Base-by-base conservation (phyloP, 345 rosid genomes). In the Linum trigynum region DNA sequence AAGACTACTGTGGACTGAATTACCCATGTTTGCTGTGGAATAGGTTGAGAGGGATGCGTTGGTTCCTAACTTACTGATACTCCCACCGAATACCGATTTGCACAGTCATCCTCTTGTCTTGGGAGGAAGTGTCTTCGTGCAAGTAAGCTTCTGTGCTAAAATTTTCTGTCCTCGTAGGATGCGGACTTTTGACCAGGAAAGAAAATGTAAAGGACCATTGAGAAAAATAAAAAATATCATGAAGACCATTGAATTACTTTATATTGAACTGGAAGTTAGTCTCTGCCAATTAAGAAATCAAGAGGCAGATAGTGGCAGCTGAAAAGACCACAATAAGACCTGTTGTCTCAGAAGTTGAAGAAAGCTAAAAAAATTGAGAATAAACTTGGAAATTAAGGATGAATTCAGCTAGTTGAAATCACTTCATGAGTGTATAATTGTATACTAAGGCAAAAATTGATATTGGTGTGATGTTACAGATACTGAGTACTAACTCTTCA, bases 1-100 rank as follows among this genome's bases (percentile, higher is more conserved):
- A 45, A 61, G 38, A 42, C 36, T 8, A 61, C 16, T 57, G 7
- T 41, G 42, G n/a, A 45, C 10, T 35, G 42, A 60, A 38, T 71
- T 59, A 5, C 64, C 40, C n/a, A 43, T 64, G 3, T 66, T 55
- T 72, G 62, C 35, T 55, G 57, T 65, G 55, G 55, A 76, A 67
- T 59, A 92, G 97, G 98, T 90, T 64, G 75, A 78, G 65, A 85
- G 80, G 72, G 97, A 92, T 81, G 86, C 79, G 72, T 66, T 84
- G 67, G 80, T 90, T 59, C 82, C 88, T 59, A 83, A 83, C 77
- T 81, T 92, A 74, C 77, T 92, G 68, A 65, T 81, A 57, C 80
- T 92, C 57, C 98, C 98, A 3, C 91, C 95, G 5, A 81, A 82
- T 65, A 82, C 77, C 65, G 96, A 90, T 81, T 82, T 92, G 83